Base-by-base conservation (phyloP, 495 filamentous ascomycete genomes). In the Aspergillus kassunensis region DNA sequence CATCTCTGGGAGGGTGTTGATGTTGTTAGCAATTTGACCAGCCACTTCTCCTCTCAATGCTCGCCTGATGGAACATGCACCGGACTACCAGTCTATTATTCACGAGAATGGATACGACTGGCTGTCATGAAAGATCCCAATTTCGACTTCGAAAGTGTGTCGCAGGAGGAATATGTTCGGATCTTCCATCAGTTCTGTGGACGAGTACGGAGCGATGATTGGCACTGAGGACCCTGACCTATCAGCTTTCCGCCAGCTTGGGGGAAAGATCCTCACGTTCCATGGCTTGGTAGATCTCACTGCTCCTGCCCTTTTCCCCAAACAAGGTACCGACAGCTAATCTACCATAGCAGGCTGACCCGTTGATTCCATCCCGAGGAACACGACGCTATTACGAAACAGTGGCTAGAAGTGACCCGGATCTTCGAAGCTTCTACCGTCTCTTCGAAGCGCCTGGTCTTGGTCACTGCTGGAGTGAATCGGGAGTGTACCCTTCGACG, bases 351-450 rank as follows among this genome's bases (percentile, higher is more conserved):
- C 18, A 54, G 54, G 54, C 42, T 19, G 54, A 56, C 15, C 40
- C 47, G 1, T 42, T 50, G 34, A 51, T 56, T 43, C 45, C 53
- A 9, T 49, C 45, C 4, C 23, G n/a, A 11, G 53, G 53, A 21
- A 60, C 53, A 1, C 53, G 29, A 10, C 24, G 44, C 44, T 71
- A 60, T 58, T 66, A 63, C 60, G 64, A 56, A 40, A 44, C 50
- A 24, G 67, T 56, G 47, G 44, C 27, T 49, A 63, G 55, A 33
- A 46, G 12, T 18, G 44, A 50, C 35, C 53, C 59, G 1, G 4
- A 56, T 25, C 27, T 60, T 4, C 24, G 40, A 8, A 43, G 50
- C 21, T 60, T 51, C 30, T 63, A 56, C 34, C 61, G 61, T 12
- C 53, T 56, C 15, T 60, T 63, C 40, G 41, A 58, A 18, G 48